Conservation (phyloP, 2,329 filamentous ascomycete genomes). For the Xylaria sp. region DNA sequence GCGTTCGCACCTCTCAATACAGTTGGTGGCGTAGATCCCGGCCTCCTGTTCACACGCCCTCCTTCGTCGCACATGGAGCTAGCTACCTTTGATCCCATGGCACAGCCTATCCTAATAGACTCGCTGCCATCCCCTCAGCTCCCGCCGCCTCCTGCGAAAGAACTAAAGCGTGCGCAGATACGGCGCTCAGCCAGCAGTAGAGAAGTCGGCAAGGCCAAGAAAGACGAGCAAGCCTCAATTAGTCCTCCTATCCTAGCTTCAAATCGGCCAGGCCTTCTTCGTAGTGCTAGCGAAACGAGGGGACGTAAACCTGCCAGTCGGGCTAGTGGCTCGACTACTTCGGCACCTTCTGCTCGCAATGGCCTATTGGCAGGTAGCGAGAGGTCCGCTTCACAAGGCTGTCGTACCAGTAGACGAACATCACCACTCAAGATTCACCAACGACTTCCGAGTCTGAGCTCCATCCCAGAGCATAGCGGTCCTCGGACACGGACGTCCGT, state of each 20-base stretch:
- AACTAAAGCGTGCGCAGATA: conserved; percentile 45
- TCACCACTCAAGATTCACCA: conserved; percentile 61
- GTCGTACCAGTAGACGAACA: conserved; percentile 52
- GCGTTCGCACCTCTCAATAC: conserved; percentile 55
- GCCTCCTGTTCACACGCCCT: conserved; percentile 61
- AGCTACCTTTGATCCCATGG: conserved; percentile 43
- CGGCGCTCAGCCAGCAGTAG: conserved; percentile 54
- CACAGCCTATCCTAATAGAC: conserved; percentile 38
- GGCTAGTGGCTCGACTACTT: conserved; percentile 48
- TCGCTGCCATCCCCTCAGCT: conserved; percentile 37
- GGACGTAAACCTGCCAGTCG: conserved; percentile 52
- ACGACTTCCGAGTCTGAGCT: conserved; percentile 57
- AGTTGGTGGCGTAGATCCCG: conserved; percentile 60
- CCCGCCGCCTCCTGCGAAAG: conserved; percentile 36
- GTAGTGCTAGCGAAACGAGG: conserved; percentile 61
- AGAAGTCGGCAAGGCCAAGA: conserved; percentile 50
- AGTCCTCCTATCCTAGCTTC: conserved; percentile 60
- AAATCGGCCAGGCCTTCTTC: conserved; percentile 55
- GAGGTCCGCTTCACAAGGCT: conserved; percentile 45
- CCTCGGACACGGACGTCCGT: conserved; percentile 60
- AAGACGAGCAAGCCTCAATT: conserved; percentile 48
- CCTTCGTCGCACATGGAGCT: conserved; percentile 54
- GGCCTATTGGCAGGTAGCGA: conserved; percentile 32
- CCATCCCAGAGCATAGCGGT: conserved; percentile 61
- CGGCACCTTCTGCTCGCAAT: conserved; percentile 54